Conservation (phyloP, 352 stramenopile genomes). For the Phytopythium boreale region DNA sequence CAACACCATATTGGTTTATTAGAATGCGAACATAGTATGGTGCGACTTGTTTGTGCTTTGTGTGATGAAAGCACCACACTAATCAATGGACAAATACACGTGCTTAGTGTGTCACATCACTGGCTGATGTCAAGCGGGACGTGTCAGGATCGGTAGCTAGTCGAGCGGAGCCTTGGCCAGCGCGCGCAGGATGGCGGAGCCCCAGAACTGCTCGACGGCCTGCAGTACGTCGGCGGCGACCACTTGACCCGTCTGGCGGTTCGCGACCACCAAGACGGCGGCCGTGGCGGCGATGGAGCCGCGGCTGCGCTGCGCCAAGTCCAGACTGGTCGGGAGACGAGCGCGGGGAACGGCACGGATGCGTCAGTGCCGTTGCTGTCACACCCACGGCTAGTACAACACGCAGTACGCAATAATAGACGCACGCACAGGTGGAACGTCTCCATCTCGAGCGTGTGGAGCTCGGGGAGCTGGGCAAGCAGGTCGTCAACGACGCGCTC, state of each 20-base stretch:
- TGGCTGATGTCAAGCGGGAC: neutral
- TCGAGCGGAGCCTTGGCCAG: slow-evolving; percentile 15
- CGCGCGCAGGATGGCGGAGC: slow-evolving; percentile 30
- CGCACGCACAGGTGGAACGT: slow-evolving; percentile 54
- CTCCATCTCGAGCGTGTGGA: slow-evolving; percentile 70
- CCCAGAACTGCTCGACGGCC: slow-evolving; percentile 33
- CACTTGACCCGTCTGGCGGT: slow-evolving; percentile 38
- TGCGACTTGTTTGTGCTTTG: neutral
- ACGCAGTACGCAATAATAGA: too few relatives aligned
- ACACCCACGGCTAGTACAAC: too few relatives aligned
- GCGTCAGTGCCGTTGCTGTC: neutral
- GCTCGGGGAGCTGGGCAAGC: slow-evolving; percentile 19
- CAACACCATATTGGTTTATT: neutral
- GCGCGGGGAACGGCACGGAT: neutral
- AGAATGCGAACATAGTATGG: neutral
- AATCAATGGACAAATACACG: neutral
- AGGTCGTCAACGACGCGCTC: slow-evolving; percentile 38
- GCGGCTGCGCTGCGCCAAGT: slow-evolving; percentile 41
- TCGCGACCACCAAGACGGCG: slow-evolving; percentile 40
- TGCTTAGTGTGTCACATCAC: neutral
- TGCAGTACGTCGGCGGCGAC: slow-evolving; percentile 26
- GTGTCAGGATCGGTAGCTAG: neutral
- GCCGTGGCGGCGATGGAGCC: slow-evolving; percentile 34
- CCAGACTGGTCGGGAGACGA: slow-evolving; percentile 17
- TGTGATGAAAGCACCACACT: neutral